phyloP scores from a whole-genome alignment of 345 rosid genomes.

The Combretum micranthum region DNA sequence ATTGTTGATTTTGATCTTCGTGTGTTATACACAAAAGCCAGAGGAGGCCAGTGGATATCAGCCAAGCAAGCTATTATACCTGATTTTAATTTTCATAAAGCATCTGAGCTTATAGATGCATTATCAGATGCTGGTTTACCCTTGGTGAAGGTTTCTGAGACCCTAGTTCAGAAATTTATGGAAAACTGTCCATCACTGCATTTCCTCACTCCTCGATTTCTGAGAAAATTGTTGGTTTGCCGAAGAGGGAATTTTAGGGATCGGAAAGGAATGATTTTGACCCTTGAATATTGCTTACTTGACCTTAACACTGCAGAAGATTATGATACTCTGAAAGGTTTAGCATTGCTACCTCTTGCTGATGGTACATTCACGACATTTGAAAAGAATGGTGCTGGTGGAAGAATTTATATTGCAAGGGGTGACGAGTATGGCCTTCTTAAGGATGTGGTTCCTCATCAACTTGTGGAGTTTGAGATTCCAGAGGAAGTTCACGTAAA shows the following conservation, averaged over 20 bases:
- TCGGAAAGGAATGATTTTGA: constrained; percentile 51
- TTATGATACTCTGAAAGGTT: constrained; percentile 52
- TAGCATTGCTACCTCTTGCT: constrained; percentile 79
- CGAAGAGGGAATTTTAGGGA: constrained; percentile 64
- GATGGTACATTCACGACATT: constrained; percentile 74
- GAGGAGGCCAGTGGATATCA: constrained; percentile 91
- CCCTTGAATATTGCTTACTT: constrained; percentile 87
- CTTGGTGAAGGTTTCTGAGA: constrained; percentile 49
- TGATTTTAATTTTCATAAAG: constrained; percentile 64
- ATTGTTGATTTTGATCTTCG: constrained; percentile 66
- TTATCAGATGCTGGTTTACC: constrained; percentile 87
- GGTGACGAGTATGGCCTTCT: constrained; percentile 73
- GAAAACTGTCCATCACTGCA: constrained; percentile 71
- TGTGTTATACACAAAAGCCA: constrained; percentile 75
- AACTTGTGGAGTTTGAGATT: constrained; percentile 61
- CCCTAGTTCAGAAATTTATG: constrained; percentile 56
- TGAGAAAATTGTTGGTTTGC: constrained; percentile 64
- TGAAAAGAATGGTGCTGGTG: constrained; percentile 66
- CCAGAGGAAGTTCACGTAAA: constrained; percentile 56
- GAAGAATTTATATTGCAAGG: constrained; percentile 67
- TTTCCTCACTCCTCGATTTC: constrained; percentile 65
- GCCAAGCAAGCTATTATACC: constrained; percentile 88
- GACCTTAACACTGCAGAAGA: constrained; percentile 49
- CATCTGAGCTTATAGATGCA: constrained; percentile 64
- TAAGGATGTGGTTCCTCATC: constrained; percentile 71